Conservation (phyloP, 257 asterid genomes). For the Apocynum venetum region DNA sequence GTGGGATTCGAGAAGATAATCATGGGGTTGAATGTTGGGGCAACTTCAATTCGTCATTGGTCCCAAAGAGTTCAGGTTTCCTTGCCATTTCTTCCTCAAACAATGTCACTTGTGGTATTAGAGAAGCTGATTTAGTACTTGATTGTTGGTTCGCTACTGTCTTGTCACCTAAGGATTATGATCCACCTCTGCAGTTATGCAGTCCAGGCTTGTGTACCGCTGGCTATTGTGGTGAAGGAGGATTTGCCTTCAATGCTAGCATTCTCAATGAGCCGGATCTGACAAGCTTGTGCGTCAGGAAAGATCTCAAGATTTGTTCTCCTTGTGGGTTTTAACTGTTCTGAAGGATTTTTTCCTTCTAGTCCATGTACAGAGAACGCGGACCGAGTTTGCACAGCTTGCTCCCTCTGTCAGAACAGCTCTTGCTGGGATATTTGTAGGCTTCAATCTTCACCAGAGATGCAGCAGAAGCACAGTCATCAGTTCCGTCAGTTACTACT, state of each 20-base stretch:
- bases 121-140: slow-evolving; percentile 85
- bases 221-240: slow-evolving; percentile 51
- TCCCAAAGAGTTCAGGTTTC: slow-evolving; percentile 81
- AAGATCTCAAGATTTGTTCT: slow-evolving; percentile 72
- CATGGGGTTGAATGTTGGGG: slow-evolving; percentile 96
- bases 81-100: slow-evolving; percentile 76
- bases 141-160: slow-evolving; percentile 73
- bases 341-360: slow-evolving; percentile 73
- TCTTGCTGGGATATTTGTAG: slow-evolving; percentile 66
- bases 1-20: slow-evolving; percentile 78
- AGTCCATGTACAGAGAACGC: slow-evolving; percentile 63
- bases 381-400: slow-evolving; percentile 83
- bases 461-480: slow-evolving; percentile 32
- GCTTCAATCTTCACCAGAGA: slow-evolving; percentile 35
- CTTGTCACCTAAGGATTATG: slow-evolving; percentile 38
- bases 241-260: slow-evolving; percentile 88
- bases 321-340: slow-evolving; percentile 76
- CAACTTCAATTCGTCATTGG: slow-evolving; percentile 51
- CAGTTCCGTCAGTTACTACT: slow-evolving; percentile 42
- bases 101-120: slow-evolving; percentile 64
- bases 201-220: slow-evolving; percentile 84
- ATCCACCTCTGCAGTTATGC: slow-evolving; percentile 91
- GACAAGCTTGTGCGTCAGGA: slow-evolving; percentile 69
- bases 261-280: slow-evolving; percentile 77
- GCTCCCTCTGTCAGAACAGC: slow-evolving; percentile 88